Evolutionary conservation across 257 asterid species (phyloP).

Genomic region (Penstemon davidsonii): DNA sequence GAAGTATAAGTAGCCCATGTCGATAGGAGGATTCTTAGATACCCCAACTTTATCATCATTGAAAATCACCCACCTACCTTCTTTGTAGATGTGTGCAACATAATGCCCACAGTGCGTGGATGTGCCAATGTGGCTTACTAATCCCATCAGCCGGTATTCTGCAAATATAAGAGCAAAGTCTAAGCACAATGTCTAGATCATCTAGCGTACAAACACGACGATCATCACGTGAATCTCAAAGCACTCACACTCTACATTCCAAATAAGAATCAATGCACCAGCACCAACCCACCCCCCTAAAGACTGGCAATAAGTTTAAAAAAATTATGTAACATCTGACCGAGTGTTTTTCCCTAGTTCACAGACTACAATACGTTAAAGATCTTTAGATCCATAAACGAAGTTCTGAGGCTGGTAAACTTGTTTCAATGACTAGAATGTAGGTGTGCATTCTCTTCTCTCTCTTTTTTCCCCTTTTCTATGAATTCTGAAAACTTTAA

Average conservation of each 20-base stretch:
- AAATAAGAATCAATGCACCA: too few species aligned
- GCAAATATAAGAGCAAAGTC: constrained; percentile 17
- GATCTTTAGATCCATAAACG: too few species aligned
- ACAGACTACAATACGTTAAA: too few species aligned
- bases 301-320: too few species aligned
- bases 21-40: constrained; percentile 79
- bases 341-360: too few species aligned
- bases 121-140: constrained; percentile 89
- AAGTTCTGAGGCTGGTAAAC: background rate
- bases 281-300: too few species aligned
- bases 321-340: background rate
- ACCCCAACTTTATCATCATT: constrained; percentile 87
- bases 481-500: background rate
- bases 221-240: too few species aligned
- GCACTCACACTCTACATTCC: too few species aligned
- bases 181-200: background rate
- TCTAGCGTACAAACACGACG: too few species aligned
- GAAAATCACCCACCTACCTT: constrained; percentile 89
- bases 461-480: background rate
- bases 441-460: too few species aligned
- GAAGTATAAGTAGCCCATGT: constrained; percentile 95
- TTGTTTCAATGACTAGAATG: too few species aligned
- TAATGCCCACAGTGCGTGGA: constrained; percentile 97
- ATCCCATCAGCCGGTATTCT: constrained; percentile 76
- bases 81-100: constrained; percentile 79